Base-by-base conservation (phyloP, 108 stramenopile genomes). In the Poteriospumella lacustris region DNA sequence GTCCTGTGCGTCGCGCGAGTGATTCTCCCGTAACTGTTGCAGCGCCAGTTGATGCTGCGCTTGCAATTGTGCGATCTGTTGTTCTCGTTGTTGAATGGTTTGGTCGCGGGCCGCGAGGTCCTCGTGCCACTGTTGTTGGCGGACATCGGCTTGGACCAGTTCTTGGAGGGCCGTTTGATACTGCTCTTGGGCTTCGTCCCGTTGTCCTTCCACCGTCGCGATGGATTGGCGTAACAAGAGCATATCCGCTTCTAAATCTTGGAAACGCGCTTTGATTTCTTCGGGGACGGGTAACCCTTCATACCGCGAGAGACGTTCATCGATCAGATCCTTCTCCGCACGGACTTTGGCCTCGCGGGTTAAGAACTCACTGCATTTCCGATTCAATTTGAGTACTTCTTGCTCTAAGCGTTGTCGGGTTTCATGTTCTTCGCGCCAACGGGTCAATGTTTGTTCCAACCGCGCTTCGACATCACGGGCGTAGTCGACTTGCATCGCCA, bases 371-470 rank as follows among this genome's bases (percentile, higher is more conserved):
- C 79, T 78, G 75, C 70, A 28, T 40, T 33, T 39, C 62, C 75
- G 31, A n/a, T 68, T 68, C 79, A 81, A 59, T 76, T 80, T n/a
- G 5, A 34, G 38, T 2, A 36, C 67, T 9, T 41, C 78, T 42
- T 78, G 60, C 28, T 41, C 62, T 26, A 72, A 78, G 68, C 69
- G 58, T 33, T 78, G 77, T 2, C 80, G 79, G 28, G 77, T 40
- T 3, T 79, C 76, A 19, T 81, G 77, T 75, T 81, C 80, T 28
- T 47, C 76, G 31, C 75, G 60, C 80, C 80, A 81, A n/a, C 80
- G 79, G 9, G 79, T 76, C 9, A 81, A 41, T 12, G 80, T 76
- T 44, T 81, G 80, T 70, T 29, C 72, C 1, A 81, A 12, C 60
- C 80, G 73, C 19, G 75, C 39, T 34, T 81, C 80, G 9, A 75